phyloP scores from a whole-genome alignment of 2,329 filamentous ascomycete genomes.

The Plenodomus tracheiphilus region DNA sequence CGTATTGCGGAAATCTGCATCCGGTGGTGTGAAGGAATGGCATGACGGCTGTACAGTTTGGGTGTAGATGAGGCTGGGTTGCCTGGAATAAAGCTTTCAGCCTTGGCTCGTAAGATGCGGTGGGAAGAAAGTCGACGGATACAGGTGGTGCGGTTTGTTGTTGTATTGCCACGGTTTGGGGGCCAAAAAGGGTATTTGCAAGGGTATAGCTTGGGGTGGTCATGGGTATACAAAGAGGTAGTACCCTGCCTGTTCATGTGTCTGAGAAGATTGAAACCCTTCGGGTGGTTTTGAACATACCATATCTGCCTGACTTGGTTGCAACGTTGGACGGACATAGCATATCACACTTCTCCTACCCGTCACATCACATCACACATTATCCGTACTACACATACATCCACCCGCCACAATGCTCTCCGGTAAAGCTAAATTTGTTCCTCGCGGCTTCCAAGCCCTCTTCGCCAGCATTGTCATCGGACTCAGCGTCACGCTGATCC shows the following conservation, averaged over 20 bases:
- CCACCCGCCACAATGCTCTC: conserved; percentile 3
- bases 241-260: neutral
- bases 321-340: neutral
- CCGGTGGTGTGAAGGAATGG: neutral
- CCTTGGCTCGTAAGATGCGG: neutral
- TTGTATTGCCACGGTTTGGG: neutral
- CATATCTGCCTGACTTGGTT: neutral
- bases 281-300: no score
- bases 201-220: neutral
- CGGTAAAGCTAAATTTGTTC: conserved; percentile 4
- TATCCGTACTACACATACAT: neutral
- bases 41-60: neutral
- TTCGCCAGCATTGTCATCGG: conserved; percentile 27
- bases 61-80: neutral
- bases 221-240: neutral
- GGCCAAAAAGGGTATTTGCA: neutral
- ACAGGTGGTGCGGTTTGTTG: neutral
- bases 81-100: neutral
- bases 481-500: conserved; percentile 21
- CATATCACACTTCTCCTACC: neutral
- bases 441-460: conserved; percentile 24
- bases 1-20: neutral
- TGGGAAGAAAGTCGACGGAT: neutral
- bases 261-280: neutral
- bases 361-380: neutral